phyloP scores from a whole-genome alignment of 1,139 yeast species.

The Protomyces arabidopsidicola region DNA sequence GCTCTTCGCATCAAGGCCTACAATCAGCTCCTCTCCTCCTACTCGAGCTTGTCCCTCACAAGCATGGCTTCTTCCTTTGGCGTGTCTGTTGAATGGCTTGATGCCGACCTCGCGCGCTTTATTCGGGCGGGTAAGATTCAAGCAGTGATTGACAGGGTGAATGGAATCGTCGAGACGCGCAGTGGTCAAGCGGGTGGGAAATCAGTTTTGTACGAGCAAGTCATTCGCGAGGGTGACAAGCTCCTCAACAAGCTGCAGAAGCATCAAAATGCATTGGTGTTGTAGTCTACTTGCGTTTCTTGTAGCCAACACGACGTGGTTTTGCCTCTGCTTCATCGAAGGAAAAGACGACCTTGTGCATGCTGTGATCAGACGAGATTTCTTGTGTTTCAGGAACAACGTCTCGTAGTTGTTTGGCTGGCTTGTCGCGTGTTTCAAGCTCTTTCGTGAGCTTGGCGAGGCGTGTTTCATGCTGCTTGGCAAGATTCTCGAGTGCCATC shows the following conservation, averaged over 20 bases:
- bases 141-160: constrained; percentile 92
- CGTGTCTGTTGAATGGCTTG: constrained; percentile 75
- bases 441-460: neutral
- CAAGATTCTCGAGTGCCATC: neutral
- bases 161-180: constrained; percentile 92
- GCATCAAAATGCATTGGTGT: constrained; percentile 88
- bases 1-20: constrained; percentile 96
- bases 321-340: neutral
- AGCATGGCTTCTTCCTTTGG: constrained; percentile 95
- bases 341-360: neutral
- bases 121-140: constrained; percentile 90
- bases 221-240: constrained; percentile 89
- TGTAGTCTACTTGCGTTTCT: constrained; percentile 2
- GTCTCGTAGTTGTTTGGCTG: neutral
- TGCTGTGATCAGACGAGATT: neutral
- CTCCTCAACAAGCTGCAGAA: constrained; percentile 90
- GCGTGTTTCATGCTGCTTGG: constrained; percentile 1
- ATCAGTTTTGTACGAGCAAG: constrained; percentile 82
- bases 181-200: constrained; percentile 76
- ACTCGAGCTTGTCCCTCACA: constrained; percentile 79
- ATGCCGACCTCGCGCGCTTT: constrained; percentile 71
- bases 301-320: neutral
- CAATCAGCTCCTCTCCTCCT: constrained; percentile 87
- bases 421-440: neutral
- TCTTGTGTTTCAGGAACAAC: neutral